Evolutionary conservation across 371 early-diverging fungal genomes (phyloP).

Genomic region (Lichtheimia ornata): DNA sequence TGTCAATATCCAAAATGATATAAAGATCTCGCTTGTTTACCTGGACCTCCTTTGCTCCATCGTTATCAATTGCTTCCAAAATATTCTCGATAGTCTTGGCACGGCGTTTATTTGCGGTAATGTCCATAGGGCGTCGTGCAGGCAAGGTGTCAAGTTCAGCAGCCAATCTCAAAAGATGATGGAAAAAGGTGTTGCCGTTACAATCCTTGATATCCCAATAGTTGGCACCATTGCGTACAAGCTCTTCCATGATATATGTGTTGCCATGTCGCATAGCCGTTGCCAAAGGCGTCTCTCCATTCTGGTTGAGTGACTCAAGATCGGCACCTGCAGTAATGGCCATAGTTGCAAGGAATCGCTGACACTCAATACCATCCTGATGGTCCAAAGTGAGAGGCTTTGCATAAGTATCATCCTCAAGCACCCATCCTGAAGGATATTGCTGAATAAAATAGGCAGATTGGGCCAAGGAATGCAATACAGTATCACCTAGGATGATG

Average conservation of each 20-base stretch:
- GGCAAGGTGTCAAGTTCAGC: conserved; percentile 1
- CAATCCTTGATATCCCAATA: conserved; percentile 24
- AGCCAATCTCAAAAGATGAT: conserved; percentile 26
- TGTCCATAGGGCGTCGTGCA: conserved; percentile 8
- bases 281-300: conserved; percentile 47
- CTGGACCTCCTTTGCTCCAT: too few species aligned
- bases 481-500: conserved; percentile 32
- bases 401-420: not conserved
- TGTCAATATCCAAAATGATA: not conserved
- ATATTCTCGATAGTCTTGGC: not conserved
- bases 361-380: conserved; percentile 29
- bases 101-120: not conserved
- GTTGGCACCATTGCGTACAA: conserved; percentile 35
- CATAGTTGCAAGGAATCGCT: conserved; percentile 25
- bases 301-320: conserved; percentile 24
- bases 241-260: conserved; percentile 23
- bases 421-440: conserved; percentile 18
- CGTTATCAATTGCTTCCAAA: not conserved
- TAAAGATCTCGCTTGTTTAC: too few species aligned
- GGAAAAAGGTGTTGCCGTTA: conserved; percentile 40
- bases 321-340: conserved; percentile 34
- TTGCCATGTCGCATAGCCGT: conserved; percentile 36
- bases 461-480: conserved; percentile 44
- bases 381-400: conserved; percentile 29
- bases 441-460: conserved; percentile 17